Base-by-base conservation (phyloP, 768 basidiomycete species). In the Mycena floridula region DNA sequence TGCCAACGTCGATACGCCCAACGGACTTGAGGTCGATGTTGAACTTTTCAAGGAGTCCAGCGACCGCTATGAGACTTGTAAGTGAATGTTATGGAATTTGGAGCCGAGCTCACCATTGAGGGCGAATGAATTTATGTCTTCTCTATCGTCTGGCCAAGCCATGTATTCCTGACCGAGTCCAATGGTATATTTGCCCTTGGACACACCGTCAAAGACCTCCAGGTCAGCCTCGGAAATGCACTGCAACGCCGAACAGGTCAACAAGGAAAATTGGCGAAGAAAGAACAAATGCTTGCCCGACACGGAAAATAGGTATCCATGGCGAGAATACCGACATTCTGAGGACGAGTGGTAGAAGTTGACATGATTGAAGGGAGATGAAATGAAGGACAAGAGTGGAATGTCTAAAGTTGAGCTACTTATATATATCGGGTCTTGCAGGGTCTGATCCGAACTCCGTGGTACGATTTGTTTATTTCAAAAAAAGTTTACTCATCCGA, bases 91-190 rank as follows among this genome's bases (percentile, higher is more conserved):
- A n/a, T n/a, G n/a, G n/a, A n/a, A n/a, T n/a, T n/a, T n/a, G n/a
- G n/a, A n/a, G n/a, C n/a, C n/a, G n/a, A n/a, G n/a, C 84, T 48
- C 46, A 92, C 94, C 92, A 57, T 90, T 95, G 52, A 99, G 67
- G 30, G 91, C 85, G 63, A 98, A 93, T 9, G 93, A 95, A 80
- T 96, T 95, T 74, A 99, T 95, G 70, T 99, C 95, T 65, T 99
- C 96, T 45, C 90, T 83, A 76, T 99, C 96, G 62, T 97, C 94
- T 47, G 88, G 88, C 80, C 90, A 98, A 25, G 95, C 92, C 96
- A 99, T 99, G 74, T 82, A 92, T 63, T 94, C 83, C 65, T 95
- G 91, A 46, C 94, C 96, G 28, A 99, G 82, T 60, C 96, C 96
- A 62, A 98, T 96, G 53, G 96, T 99, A 73, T 99, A 98, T 70